phyloP scores from a whole-genome alignment of 495 filamentous ascomycete genomes.

The Sporormia fimetaria region DNA sequence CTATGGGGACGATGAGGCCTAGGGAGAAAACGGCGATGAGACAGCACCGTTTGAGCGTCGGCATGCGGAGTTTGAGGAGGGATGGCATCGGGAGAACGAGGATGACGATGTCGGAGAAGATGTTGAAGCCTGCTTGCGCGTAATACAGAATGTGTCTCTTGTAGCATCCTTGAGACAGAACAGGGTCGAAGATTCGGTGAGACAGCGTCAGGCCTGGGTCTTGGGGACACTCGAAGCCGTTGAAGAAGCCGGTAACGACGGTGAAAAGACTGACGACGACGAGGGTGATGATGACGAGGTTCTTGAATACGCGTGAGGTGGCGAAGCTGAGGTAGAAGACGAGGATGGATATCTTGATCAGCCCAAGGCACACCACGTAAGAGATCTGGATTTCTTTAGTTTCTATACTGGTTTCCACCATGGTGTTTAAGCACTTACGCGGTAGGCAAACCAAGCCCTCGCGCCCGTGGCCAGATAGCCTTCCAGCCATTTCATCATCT shows the following conservation, averaged over 20 bases:
- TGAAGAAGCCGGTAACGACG: constrained; percentile 32
- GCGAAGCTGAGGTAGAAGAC: constrained; percentile 37
- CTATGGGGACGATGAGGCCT: constrained; percentile 29
- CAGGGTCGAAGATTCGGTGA: constrained; percentile 22
- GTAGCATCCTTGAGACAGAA: constrained; percentile 16
- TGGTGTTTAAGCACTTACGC: too few relatives aligned
- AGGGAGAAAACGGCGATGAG: constrained; percentile 17
- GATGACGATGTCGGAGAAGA: constrained; percentile 20
- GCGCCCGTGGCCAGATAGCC: constrained; percentile 4
- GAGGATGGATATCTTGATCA: constrained; percentile 40
- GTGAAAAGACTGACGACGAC: constrained; percentile 28
- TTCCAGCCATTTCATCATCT: not conserved
- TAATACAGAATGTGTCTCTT: constrained; percentile 10
- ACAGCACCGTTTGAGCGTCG: constrained; percentile 5
- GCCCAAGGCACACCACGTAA: constrained; percentile 33
- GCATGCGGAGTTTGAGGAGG: constrained; percentile 15
- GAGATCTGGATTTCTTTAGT: too few relatives aligned
- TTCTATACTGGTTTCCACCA: too few relatives aligned
- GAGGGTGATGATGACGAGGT: constrained; percentile 29
- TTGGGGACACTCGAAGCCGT: constrained; percentile 30
- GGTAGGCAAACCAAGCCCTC: constrained; percentile 17
- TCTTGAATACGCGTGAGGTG: constrained; percentile 8
- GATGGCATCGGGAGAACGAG: constrained; percentile 19
- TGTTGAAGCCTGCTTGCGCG: constrained; percentile 20
- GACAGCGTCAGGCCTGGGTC: constrained; percentile 38